Conservation (phyloP, 1,139 yeast genomes). For the Meyerozyma athensensis region DNA sequence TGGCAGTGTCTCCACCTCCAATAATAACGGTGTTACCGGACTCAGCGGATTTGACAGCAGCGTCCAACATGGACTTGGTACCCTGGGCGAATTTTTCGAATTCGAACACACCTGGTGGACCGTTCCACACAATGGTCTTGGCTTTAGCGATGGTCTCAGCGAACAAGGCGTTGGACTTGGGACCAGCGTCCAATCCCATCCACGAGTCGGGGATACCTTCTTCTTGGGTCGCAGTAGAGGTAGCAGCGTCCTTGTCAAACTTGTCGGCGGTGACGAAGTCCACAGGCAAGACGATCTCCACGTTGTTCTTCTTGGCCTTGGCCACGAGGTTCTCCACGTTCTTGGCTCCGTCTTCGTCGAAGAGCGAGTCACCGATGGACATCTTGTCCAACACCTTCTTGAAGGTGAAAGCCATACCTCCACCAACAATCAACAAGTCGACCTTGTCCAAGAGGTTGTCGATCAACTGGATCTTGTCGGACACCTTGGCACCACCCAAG, state of each 20-base stretch:
- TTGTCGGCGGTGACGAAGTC: slow-evolving; percentile 93
- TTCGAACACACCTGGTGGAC: slow-evolving; percentile 99
- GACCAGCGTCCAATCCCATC: slow-evolving; percentile 96
- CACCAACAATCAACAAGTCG: slow-evolving; percentile 87
- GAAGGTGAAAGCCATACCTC: slow-evolving; percentile 99
- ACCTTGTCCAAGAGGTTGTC: slow-evolving; percentile 96
- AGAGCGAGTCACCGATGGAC: slow-evolving; percentile 84
- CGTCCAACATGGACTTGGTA: slow-evolving; percentile 84
- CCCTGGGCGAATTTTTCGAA: slow-evolving; percentile 86
- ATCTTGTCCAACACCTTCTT: slow-evolving; percentile 83
- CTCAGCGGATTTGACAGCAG: slow-evolving; percentile 78
- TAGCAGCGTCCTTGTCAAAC: slow-evolving; percentile 84
- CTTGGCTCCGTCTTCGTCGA: slow-evolving; percentile 89
- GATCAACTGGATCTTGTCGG: slow-evolving; percentile 95
- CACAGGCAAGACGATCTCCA: slow-evolving; percentile 85
- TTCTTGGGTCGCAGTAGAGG: slow-evolving; percentile 74
- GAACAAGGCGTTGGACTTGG: slow-evolving; percentile 74
- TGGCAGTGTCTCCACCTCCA: slow-evolving; percentile 99
- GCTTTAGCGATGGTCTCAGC: slow-evolving; percentile 79
- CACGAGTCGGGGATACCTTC: slow-evolving; percentile 89
- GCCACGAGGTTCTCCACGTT: slow-evolving; percentile 83
- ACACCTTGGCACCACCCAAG: slow-evolving; percentile 97
- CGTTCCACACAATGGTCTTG: slow-evolving; percentile 98
- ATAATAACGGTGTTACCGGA: slow-evolving; percentile 91
- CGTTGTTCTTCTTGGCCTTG: slow-evolving; percentile 92